These are phyloP conservation scores for Trichophyton benhamiae DNA, from an alignment of 2,329 filamentous ascomycete genomes.

Conservation along the genomic window DNA sequence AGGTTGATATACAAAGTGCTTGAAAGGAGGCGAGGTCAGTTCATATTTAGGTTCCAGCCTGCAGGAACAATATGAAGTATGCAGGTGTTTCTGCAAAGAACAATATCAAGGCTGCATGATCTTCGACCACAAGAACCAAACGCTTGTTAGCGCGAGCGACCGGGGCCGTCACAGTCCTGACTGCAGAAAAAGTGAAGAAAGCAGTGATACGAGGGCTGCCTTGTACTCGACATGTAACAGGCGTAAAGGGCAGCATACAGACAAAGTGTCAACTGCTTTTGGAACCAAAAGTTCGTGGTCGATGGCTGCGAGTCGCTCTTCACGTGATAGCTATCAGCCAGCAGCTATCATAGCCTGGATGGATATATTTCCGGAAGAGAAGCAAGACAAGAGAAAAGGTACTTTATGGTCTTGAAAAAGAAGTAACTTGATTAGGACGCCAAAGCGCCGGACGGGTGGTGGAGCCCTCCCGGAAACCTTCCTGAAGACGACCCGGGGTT, in stretches of 20 bases:
- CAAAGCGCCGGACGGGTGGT: neutral
- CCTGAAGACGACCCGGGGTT: neutral
- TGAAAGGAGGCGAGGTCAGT: neutral
- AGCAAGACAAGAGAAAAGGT: no score
- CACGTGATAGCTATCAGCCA: neutral
- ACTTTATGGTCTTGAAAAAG: no score
- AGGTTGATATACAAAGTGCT: neutral
- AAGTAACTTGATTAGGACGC: neutral
- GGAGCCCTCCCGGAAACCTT: neutral
- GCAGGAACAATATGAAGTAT: neutral
- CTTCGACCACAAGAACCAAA: neutral
- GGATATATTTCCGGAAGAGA: no score
- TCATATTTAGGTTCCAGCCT: neutral
- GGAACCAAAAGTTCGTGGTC: neutral
- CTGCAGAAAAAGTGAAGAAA: constrained; percentile 2
- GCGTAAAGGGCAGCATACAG: neutral
- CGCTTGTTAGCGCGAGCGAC: neutral
- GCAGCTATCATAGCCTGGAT: neutral
- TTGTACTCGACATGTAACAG: neutral
- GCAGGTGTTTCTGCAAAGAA: constrained; percentile 9
- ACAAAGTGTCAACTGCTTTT: neutral
- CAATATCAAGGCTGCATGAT: constrained; percentile 10
- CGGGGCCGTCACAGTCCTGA: neutral
- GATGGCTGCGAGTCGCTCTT: neutral
- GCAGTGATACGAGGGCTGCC: neutral